phyloP scores from a whole-genome alignment of 257 asterid species.

The Echites panduratus region DNA sequence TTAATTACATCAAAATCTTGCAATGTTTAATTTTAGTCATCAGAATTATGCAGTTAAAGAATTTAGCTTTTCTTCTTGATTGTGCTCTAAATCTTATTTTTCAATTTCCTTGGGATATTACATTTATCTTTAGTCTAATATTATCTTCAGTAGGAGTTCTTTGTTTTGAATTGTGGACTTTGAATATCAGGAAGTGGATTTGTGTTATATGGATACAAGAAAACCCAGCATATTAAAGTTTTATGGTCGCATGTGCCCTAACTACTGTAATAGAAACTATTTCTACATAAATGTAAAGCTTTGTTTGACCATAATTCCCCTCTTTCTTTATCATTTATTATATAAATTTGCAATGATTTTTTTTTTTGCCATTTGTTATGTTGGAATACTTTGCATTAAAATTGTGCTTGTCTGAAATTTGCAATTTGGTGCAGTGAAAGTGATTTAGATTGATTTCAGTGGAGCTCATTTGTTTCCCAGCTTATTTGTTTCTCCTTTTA shows the following conservation, averaged over 20 bases:
- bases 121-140: too few relatives aligned
- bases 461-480: slow-evolving; percentile 25
- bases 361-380: not conserved
- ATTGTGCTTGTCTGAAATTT: not conserved
- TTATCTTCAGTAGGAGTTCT: not conserved
- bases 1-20: too few relatives aligned
- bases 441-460: slow-evolving; percentile 67
- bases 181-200: slow-evolving; percentile 11
- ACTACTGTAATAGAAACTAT: slow-evolving; percentile 1
- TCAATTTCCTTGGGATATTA: not conserved
- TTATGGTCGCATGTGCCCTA: not conserved
- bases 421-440: slow-evolving; percentile 48
- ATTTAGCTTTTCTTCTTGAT: too few relatives aligned
- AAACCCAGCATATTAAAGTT: not conserved
- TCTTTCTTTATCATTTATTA: not conserved
- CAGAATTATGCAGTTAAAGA: too few relatives aligned
- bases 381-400: not conserved
- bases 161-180: not conserved
- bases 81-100: not conserved
- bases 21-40: not conserved
- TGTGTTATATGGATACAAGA: slow-evolving; percentile 25
- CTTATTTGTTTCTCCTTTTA: not conserved
- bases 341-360: too few relatives aligned
- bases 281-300: not conserved
- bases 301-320: not conserved